Percentiles rank a stretch among this genome's conserved stretches.
These are phyloP conservation scores for Botrytis pseudocinerea DNA, from an alignment of 2,329 filamentous ascomycete species.

Conservation along the genomic window DNA sequence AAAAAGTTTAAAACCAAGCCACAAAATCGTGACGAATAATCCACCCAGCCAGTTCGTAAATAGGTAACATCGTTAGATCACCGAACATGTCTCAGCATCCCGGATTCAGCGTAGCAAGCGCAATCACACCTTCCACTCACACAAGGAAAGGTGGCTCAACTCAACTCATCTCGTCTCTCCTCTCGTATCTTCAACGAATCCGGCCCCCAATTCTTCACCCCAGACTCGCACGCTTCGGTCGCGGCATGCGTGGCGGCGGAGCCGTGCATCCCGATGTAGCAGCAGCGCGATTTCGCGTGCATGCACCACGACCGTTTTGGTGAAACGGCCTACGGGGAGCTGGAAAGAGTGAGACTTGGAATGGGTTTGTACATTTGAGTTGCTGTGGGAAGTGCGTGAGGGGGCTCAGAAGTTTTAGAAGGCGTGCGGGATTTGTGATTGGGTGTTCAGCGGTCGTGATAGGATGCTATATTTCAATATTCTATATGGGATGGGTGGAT, in stretches of 20 bases:
- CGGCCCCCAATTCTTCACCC: neutral
- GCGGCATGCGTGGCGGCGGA: neutral
- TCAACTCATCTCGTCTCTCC: no score
- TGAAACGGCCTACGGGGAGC: conserved; percentile 7
- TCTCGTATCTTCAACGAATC: conserved; percentile 17
- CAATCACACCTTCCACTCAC: no score
- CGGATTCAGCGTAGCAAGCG: neutral
- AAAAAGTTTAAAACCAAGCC: neutral
- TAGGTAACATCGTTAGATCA: neutral
- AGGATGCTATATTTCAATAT: neutral
- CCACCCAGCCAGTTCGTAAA: neutral
- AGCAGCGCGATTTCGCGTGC: neutral
- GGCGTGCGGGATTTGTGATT: neutral
- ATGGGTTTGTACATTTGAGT: neutral
- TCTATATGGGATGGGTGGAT: neutral
- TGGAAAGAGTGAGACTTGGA: neutral
- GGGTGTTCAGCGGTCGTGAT: neutral
- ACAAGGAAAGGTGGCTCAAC: no score
- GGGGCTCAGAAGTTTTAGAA: neutral
- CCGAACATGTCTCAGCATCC: conserved; percentile 13
- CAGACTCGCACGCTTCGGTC: neutral
- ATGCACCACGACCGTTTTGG: conserved; percentile 16
- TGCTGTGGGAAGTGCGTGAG: neutral
- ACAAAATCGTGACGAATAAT: neutral
- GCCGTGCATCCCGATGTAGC: neutral